These are phyloP conservation scores for Amanita pallidorosea DNA, from an alignment of 768 basidiomycete species.

Conservation along the genomic window DNA sequence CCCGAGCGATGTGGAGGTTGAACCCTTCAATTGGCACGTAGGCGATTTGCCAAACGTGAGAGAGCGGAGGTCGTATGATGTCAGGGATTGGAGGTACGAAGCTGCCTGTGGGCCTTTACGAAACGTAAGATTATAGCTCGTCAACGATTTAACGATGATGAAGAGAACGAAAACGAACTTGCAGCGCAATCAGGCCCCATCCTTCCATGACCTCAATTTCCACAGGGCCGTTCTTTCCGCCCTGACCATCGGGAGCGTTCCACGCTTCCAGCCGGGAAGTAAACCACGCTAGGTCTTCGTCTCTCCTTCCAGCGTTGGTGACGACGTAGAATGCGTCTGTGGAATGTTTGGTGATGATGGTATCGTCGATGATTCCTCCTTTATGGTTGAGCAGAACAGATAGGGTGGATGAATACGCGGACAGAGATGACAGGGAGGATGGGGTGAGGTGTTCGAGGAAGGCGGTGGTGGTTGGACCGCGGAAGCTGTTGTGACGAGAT, in stretches of 20 bases:
- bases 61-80: conserved; percentile 58
- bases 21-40: conserved; percentile 71
- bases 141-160: no score
- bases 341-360: conserved; percentile 81
- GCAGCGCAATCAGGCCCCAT: conserved; percentile 89
- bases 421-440: conserved; percentile 60
- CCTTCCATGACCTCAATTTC: conserved; percentile 72
- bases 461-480: conserved; percentile 60
- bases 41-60: conserved; percentile 83
- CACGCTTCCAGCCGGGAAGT: conserved; percentile 61
- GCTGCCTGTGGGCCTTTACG: conserved; percentile 70
- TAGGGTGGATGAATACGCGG: conserved; percentile 70
- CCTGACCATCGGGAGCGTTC: conserved; percentile 44
- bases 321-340: conserved; percentile 84
- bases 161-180: conserved; percentile 35
- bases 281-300: conserved; percentile 78
- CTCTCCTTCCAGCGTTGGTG: conserved; percentile 86
- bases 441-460: conserved; percentile 92
- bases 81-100: conserved; percentile 65
- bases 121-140: not conserved
- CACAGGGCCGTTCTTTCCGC: conserved; percentile 43
- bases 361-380: conserved; percentile 96
- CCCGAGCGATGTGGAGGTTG: conserved; percentile 81
- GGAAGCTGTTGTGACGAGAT: conserved; percentile 46
- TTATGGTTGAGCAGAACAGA: conserved; percentile 81